Base-by-base conservation (phyloP, 305 asterid species). In the Solanum hybrid region DNA sequence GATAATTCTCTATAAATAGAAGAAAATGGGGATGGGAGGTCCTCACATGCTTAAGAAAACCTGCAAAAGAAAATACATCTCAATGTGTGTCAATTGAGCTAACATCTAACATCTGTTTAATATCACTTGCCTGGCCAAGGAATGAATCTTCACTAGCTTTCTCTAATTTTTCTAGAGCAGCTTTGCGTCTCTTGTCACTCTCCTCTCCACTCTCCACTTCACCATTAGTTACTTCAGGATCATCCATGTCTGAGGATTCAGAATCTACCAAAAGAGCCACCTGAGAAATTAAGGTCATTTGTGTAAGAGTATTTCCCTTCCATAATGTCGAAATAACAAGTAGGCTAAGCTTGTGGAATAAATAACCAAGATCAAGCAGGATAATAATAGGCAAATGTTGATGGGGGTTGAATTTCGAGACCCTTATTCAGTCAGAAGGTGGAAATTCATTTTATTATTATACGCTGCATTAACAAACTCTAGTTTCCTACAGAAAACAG, bases 81-180 rank as follows among this genome's bases (percentile, higher is more conserved):
- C 73, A 64, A 64, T 64, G 73, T 22, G 73, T 64, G 28, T 64
- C 73, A 22, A 26, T 29, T 40, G 86, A 81, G 36, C 86, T 81
- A 39, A 81, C 22, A 42, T 39, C 67, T 24, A 81, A 22, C 12
- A 64, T 64, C 73, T 64, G 36, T 13, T 81, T 81, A 61, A 61
- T 77, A 84, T 61, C 90, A 91, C 94, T 91, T 89, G 95, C 98
- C 95, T 97, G 99, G 89, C 99, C 95, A 87, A 97, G 96, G 87
- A 96, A 71, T 81, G 98, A 93, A 28, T 97, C 99, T 92, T 95
- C 97, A 64, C 99, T 95, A 81, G 98, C 98, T 89, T 96, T 95
- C 96, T 96, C 98, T 78, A 97, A 92, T 84, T 94, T 97, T 77
- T 93, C 95, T 90, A 97, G 92, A 86, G 98, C 95, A 89, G 88